Percentiles rank a stretch among this genome's conserved stretches.
These are phyloP conservation scores for Wallacemonas sp. DNA, from an alignment of 208 protist genomes.

Conservation along the genomic window DNA sequence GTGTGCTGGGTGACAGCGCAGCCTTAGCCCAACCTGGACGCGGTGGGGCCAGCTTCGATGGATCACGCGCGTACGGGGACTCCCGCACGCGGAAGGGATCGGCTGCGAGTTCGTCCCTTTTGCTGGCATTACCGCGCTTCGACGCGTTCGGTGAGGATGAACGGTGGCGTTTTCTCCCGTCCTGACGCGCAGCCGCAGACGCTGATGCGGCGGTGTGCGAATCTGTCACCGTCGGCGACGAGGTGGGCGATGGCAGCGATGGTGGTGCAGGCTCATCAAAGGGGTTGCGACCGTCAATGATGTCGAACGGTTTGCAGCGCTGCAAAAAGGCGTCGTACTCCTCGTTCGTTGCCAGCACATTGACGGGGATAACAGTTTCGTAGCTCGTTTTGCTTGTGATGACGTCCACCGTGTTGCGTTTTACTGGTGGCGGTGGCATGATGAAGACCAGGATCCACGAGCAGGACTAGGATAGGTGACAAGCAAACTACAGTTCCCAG, in stretches of 20 bases:
- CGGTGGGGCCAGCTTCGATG: not conserved
- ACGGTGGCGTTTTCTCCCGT: not conserved
- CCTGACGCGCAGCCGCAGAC: not conserved
- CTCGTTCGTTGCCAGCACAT: conserved; percentile 33
- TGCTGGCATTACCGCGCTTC: not conserved
- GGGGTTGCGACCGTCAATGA: conserved; percentile 63
- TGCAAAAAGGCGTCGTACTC: conserved; percentile 25
- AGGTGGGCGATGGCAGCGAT: not conserved
- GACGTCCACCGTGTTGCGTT: conserved; percentile 48
- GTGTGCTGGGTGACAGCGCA: conserved; percentile 24
- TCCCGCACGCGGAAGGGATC: conserved; percentile 6
- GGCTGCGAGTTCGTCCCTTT: conserved; percentile 1
- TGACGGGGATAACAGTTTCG: conserved; percentile 61
- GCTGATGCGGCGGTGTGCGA: too few species aligned
- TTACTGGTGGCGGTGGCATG: conserved; percentile 11
- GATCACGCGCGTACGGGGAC: not conserved
- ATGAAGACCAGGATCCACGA: too few species aligned
- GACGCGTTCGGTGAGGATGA: not conserved
- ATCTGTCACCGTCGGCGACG: too few species aligned
- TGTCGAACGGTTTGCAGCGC: conserved; percentile 61
- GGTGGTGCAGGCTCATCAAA: conserved; percentile 25
- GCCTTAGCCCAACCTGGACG: conserved; percentile 37
- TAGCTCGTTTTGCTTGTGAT: conserved; percentile 54
- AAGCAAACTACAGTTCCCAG: too few species aligned
- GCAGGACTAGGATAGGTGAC: too few species aligned